Conservation (phyloP, 2,329 filamentous ascomycete genomes). For the Amphichorda felina region DNA sequence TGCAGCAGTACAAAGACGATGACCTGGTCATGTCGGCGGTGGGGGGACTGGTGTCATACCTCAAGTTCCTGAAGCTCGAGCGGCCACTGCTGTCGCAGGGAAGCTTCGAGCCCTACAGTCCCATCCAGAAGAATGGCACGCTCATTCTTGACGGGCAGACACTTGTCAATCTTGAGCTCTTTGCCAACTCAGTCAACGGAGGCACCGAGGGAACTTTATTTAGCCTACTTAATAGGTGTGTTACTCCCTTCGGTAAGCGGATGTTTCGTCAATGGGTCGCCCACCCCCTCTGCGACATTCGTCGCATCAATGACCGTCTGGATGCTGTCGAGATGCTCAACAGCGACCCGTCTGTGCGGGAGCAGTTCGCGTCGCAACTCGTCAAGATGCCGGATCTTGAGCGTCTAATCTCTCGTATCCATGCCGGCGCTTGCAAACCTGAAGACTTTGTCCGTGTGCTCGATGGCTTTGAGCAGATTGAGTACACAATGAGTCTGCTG, state of each 20-base stretch:
- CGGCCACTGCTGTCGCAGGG: constrained; percentile 75
- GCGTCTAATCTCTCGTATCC: constrained; percentile 83
- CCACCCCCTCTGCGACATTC: constrained; percentile 78
- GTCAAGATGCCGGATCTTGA: constrained; percentile 91
- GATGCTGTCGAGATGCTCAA: constrained; percentile 93
- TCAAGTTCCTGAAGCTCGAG: constrained; percentile 80
- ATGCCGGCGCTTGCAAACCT: constrained; percentile 79
- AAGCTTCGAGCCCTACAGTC: constrained; percentile 85
- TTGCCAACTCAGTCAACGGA: constrained; percentile 85
- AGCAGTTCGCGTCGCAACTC: constrained; percentile 80
- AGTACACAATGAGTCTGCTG: constrained; percentile 80
- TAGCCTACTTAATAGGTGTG: constrained; percentile 79
- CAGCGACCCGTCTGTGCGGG: constrained; percentile 65
- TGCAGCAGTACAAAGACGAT: constrained; percentile 63
- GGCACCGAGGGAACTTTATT: constrained; percentile 80
- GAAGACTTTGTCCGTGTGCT: constrained; percentile 90
- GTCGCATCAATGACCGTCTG: constrained; percentile 82
- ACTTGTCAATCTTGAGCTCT: constrained; percentile 94
- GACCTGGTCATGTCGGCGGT: constrained; percentile 83
- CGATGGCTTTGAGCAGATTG: constrained; percentile 95
- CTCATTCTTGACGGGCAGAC: constrained; percentile 92
- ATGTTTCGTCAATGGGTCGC: constrained; percentile 96
- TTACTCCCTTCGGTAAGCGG: constrained; percentile 94
- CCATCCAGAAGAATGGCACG: constrained; percentile 82
- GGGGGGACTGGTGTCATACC: constrained; percentile 78